A percentile compares a stretch with the other conserved stretches of the same genome.
These are phyloP conservation scores for Aquilaria yunnanensis DNA, from an alignment of 345 rosid genomes.

Conservation along the genomic window DNA sequence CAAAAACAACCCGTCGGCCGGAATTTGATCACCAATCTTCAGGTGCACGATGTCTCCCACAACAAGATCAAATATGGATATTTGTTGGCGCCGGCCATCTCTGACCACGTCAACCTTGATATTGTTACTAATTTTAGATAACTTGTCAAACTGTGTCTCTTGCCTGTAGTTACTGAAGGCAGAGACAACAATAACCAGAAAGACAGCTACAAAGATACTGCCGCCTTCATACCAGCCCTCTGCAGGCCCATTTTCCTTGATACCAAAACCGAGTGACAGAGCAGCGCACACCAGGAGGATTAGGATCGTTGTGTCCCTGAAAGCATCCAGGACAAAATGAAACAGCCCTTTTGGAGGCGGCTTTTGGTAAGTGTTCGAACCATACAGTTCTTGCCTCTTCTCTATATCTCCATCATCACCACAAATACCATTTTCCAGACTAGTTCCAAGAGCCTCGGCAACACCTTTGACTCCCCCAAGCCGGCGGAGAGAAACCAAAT, in stretches of 20 bases:
- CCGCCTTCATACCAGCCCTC: conserved; percentile 70
- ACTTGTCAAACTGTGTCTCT: conserved; percentile 43
- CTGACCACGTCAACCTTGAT: conserved; percentile 46
- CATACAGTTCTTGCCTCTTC: conserved; percentile 33
- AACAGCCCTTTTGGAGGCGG: conserved; percentile 60
- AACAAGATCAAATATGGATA: conserved; percentile 50
- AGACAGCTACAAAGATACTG: conserved; percentile 45
- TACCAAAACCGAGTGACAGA: conserved; percentile 42
- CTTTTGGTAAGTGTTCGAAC: conserved; percentile 51
- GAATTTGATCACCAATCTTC: conserved; percentile 54
- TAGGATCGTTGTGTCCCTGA: conserved; percentile 52
- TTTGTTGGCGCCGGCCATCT: conserved; percentile 28
- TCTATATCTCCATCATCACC: conserved; percentile 31
- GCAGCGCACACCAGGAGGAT: conserved; percentile 44
- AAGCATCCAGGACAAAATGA: conserved; percentile 49
- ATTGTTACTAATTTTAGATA: conserved; percentile 40
- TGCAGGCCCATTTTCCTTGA: conserved; percentile 37
- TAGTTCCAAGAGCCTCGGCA: conserved; percentile 44
- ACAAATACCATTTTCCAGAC: conserved; percentile 36
- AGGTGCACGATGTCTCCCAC: conserved; percentile 56
- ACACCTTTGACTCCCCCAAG: conserved; percentile 52
- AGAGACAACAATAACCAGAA: conserved; percentile 41
- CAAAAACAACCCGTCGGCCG: conserved; percentile 52
- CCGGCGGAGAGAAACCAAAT: conserved; percentile 20
- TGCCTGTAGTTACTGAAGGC: conserved; percentile 47